phyloP scores from a whole-genome alignment of 2,329 filamentous ascomycete species.

The Fusarium pininemorale region DNA sequence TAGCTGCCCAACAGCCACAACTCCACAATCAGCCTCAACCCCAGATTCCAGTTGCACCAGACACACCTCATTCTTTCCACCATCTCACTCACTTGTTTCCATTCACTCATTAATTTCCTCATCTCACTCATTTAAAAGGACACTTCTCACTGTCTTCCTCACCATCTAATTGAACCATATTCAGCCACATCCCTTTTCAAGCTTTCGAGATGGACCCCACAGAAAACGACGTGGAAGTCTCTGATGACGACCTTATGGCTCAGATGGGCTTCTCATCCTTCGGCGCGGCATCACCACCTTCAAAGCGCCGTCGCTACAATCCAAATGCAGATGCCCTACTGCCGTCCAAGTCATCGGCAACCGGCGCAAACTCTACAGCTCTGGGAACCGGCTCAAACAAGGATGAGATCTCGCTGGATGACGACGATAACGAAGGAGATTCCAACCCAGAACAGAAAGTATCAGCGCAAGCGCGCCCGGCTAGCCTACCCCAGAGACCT shows the following conservation, averaged over 20 bases:
- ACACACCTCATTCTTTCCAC: slow-evolving; percentile 27
- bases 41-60: slow-evolving; percentile 37
- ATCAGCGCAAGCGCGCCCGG: slow-evolving; percentile 45
- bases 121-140: neutral
- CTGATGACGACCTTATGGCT: slow-evolving; percentile 63
- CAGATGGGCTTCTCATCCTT: slow-evolving; percentile 80
- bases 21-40: slow-evolving; percentile 31
- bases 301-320: slow-evolving; percentile 76
- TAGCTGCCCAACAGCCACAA: slow-evolving; percentile 29
- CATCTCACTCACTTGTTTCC: slow-evolving; percentile 14
- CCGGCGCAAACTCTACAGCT: slow-evolving; percentile 50
- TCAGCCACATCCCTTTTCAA: neutral
- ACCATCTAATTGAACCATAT: neutral
- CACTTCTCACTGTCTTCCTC: neutral
- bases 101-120: slow-evolving; percentile 10
- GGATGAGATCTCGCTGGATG: slow-evolving; percentile 58
- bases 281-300: slow-evolving; percentile 62
- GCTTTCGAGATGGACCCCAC: slow-evolving; percentile 1
- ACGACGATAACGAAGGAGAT: slow-evolving; percentile 39
- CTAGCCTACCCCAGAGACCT: slow-evolving; percentile 47
- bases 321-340: slow-evolving; percentile 58
- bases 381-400: slow-evolving; percentile 48
- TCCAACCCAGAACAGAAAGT: slow-evolving; percentile 13
- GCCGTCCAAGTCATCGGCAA: slow-evolving; percentile 43
- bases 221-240: slow-evolving; percentile 14